Evolutionary conservation across 1,139 yeast genomes (phyloP), one percentile per base, ranked within the genome.

Genomic region (Debaryomyces fabryi): DNA sequence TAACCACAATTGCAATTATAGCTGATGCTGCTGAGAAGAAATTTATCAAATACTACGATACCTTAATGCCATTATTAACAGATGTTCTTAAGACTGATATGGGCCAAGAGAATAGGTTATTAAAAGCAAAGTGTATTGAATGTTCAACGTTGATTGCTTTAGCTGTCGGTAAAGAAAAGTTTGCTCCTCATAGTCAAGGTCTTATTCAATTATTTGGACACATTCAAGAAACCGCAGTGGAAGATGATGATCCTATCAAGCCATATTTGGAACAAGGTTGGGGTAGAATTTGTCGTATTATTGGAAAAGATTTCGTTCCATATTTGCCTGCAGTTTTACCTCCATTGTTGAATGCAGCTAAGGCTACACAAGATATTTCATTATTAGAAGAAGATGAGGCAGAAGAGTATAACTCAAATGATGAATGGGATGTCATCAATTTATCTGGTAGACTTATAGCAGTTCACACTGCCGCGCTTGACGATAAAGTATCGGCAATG

Each of bases 11-110:
- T 67, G 97, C 99, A 25, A 89, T 92, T 56, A 93, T 93, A 57
- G 99, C 99, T 1, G 99, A 93, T 69, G 96, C 97, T n/a, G 97
- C 99, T 2, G 91, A 91, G 65, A 80, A 81, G 57, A 88, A 87
- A 64, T 93, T 93, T 64, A 79, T 85, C 58, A 92, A 92, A 70
- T 93, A 93, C 65, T 93, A 92, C 65, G 97, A 91, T 64, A 88
- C 97, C 4, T 79, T 93, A 65, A 93, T 95, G 96, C 97, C 97
- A 9, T 73, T 91, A 56, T 77, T 93, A 54, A 75, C 91, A 49
- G 84, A 86, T 54, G 96, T 93, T 20, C 75, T 93, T 70, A 82
- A 78, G 56, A 76, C 93, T 7, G 96, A 90, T 56, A 81, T 87
- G 67, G 95, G 90, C 44, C 83, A 82, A 45, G 96, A 89, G 57